phyloP scores from a whole-genome alignment of 768 basidiomycete genomes.

The Phaffia tasmanica region DNA sequence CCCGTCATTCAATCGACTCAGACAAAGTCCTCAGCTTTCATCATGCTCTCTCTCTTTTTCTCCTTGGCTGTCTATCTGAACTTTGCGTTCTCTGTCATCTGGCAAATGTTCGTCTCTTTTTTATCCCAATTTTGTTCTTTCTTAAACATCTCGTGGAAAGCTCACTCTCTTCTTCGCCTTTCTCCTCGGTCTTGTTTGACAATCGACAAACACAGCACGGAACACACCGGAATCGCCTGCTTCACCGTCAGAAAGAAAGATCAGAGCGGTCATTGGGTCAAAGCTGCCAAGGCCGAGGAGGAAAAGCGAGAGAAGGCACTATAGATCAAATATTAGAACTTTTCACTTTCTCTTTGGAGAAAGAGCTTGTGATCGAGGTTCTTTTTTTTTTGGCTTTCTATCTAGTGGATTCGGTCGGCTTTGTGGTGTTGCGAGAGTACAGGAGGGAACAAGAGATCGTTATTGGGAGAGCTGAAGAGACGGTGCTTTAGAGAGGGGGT shows the following conservation, averaged over 20 bases:
- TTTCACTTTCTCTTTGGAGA: too few relatives aligned
- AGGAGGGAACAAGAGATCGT: too few relatives aligned
- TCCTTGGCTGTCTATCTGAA: slow-evolving; percentile 38
- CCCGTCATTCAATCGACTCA: slow-evolving; percentile 51
- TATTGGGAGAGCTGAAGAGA: too few relatives aligned
- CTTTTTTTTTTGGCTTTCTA: too few relatives aligned
- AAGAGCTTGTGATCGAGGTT: too few relatives aligned
- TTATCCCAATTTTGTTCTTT: too few relatives aligned
- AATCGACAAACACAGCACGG: slow-evolving; percentile 56
- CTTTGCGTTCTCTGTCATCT: slow-evolving; percentile 24
- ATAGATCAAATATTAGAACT: neutral
- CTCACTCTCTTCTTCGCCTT: neutral
- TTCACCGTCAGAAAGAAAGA: slow-evolving; percentile 85
- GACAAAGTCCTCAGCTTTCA: slow-evolving; percentile 54
- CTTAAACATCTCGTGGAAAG: too few relatives aligned
- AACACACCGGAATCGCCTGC: slow-evolving; percentile 86
- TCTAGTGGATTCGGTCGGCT: too few relatives aligned
- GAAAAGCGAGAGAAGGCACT: slow-evolving; percentile 2
- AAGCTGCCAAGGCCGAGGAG: slow-evolving; percentile 13
- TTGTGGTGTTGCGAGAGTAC: too few relatives aligned
- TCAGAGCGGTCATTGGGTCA: slow-evolving; percentile 19
- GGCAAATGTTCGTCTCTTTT: slow-evolving; percentile 21
- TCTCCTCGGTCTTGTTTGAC: neutral
- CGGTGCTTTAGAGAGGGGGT: too few relatives aligned
- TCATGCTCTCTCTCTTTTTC: slow-evolving; percentile 57